Evolutionary conservation across 371 early-diverging fungal species (phyloP).

Genomic region (Circinella umbellata): DNA sequence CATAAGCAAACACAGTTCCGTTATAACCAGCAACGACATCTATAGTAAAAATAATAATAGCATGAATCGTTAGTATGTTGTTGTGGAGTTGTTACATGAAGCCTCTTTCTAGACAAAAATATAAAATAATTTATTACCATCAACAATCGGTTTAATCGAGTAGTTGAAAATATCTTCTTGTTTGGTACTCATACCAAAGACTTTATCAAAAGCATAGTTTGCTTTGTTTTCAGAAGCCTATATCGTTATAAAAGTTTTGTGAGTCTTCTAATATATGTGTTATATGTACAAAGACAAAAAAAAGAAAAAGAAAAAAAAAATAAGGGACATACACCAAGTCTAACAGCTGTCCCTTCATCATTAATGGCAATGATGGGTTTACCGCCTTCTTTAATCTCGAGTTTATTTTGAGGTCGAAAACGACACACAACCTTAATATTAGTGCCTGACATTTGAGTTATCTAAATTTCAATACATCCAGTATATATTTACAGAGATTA

Average conservation of each 20-base stretch:
- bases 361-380: constrained; percentile 77
- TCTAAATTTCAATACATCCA: neutral
- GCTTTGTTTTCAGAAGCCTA: constrained; percentile 21
- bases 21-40: constrained; percentile 67
- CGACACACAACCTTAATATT: constrained; percentile 93
- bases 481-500: too few species aligned
- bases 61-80: too few species aligned
- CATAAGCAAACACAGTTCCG: constrained; percentile 96
- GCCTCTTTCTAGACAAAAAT: neutral
- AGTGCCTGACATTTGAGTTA: constrained; percentile 44
- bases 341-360: constrained; percentile 74
- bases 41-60: neutral
- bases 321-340: constrained; percentile 2
- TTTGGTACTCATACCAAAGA: constrained; percentile 79
- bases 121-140: constrained; percentile 62
- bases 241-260: neutral
- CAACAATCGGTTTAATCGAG: constrained; percentile 83
- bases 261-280: too few species aligned
- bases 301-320: constrained; percentile 3
- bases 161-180: constrained; percentile 86
- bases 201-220: constrained; percentile 83
- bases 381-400: constrained; percentile 85
- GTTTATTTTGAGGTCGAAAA: constrained; percentile 89
- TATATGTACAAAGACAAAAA: constrained; percentile 13
- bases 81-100: too few species aligned